Conservation (phyloP, 495 filamentous ascomycete species). For the Podospora pseudocomata region DNA sequence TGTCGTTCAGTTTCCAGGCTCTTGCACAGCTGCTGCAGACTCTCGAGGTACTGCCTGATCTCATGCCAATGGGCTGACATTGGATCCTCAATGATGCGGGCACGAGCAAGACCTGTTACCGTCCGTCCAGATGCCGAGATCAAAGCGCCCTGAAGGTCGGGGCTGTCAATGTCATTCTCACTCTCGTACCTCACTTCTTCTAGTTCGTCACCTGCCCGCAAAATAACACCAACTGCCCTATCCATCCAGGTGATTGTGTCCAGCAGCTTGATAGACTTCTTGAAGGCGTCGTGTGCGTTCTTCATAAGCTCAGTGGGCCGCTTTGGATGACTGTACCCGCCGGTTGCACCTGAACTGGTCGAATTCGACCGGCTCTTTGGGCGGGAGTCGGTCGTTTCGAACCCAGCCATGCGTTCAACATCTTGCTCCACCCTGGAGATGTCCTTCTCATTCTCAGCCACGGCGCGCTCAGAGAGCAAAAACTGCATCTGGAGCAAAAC, state of each 20-base stretch:
- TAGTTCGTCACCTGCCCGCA: constrained; percentile 33
- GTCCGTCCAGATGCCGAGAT: not conserved
- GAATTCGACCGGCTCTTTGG: not conserved
- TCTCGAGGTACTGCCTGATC: constrained; percentile 35
- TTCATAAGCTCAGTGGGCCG: constrained; percentile 36
- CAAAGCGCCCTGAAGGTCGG: not conserved
- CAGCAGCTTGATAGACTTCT: constrained; percentile 30
- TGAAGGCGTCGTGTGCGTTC: constrained; percentile 33
- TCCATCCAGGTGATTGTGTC: constrained; percentile 38
- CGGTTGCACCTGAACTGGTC: not conserved
- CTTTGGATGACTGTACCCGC: not conserved
- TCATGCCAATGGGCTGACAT: constrained; percentile 34
- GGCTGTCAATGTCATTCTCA: constrained; percentile 13
- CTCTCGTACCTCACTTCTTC: constrained; percentile 19
- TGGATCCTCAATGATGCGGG: constrained; percentile 17
- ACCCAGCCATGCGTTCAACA: constrained; percentile 32
- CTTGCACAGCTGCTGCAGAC: constrained; percentile 34
- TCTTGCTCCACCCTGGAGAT: constrained; percentile 29
- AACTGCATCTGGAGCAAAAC: constrained; percentile 35
- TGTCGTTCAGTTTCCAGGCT: constrained; percentile 34
- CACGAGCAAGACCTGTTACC: not conserved
- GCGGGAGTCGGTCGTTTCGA: constrained; percentile 2
- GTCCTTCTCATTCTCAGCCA: constrained; percentile 31
- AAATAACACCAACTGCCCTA: constrained; percentile 31
- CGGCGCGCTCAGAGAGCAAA: constrained; percentile 31